A percentile compares a stretch with the other conserved stretches of the same genome.
Conservation (phyloP, 2,329 filamentous ascomycete genomes). For the Aureobasidium sp. region DNA sequence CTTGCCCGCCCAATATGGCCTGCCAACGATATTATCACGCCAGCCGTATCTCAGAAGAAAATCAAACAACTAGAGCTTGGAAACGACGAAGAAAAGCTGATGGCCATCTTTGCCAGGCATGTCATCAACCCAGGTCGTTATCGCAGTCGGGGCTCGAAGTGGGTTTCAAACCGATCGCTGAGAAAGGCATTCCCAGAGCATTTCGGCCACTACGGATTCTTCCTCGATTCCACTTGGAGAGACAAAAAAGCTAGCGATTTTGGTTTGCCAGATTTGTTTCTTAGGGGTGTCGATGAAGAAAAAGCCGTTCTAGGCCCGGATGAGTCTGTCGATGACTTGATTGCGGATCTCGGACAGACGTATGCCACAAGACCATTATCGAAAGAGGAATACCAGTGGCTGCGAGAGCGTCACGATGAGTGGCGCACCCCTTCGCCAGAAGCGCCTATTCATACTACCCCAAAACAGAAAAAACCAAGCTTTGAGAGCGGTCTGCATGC, state of each 20-base stretch:
- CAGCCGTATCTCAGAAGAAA: neutral
- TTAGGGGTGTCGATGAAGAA: neutral
- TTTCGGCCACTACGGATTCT: neutral
- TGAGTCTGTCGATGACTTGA: neutral
- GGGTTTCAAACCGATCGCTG: neutral
- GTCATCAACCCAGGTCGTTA: too few relatives aligned
- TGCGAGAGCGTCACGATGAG: too few relatives aligned
- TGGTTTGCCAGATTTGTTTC: neutral
- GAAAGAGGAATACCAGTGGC: too few relatives aligned
- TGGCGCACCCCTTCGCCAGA: too few relatives aligned
- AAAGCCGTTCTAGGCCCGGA: neutral
- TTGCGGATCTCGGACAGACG: neutral
- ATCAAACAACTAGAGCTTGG: neutral
- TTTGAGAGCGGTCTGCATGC: too few relatives aligned
- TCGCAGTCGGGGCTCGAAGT: too few relatives aligned
- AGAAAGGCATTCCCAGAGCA: neutral
- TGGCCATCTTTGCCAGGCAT: slow-evolving; percentile 1
- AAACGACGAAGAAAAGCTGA: neutral
- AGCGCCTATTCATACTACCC: too few relatives aligned
- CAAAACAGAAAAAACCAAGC: too few relatives aligned
- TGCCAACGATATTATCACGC: neutral
- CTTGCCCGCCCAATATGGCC: neutral
- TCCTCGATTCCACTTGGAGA: neutral
- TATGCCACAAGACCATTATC: too few relatives aligned
- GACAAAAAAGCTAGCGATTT: neutral